Evolutionary conservation across 2,329 filamentous ascomycete genomes (phyloP).

Genomic region (Monosporascus cannonballus): DNA sequence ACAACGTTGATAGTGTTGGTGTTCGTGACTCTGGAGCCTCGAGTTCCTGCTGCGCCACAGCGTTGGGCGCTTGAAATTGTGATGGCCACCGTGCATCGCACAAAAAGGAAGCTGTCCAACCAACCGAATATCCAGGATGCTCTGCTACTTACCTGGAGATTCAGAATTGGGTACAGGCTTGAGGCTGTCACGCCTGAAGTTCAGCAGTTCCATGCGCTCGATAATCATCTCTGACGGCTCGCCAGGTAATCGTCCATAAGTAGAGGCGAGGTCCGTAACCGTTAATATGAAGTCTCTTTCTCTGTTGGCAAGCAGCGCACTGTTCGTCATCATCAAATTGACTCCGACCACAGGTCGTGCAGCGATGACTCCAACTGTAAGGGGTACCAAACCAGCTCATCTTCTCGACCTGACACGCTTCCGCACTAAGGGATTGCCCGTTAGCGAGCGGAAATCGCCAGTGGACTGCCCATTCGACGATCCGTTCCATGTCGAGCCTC

Average conservation of each 20-base stretch:
- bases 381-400: conserved; percentile 4
- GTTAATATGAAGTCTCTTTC: background rate
- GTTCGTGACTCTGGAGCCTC: no score
- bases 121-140: no score
- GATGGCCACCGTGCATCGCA: no score
- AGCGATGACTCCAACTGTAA: conserved; percentile 4
- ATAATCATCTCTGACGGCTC: background rate
- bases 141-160: background rate
- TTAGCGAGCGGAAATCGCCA: conserved; percentile 16
- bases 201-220: background rate
- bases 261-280: conserved; percentile 12
- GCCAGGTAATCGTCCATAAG: conserved; percentile 13
- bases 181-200: background rate
- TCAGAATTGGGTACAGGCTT: background rate
- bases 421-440: conserved; percentile 9
- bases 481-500: conserved; percentile 10
- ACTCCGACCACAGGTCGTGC: background rate
- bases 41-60: no score
- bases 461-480: conserved; percentile 16
- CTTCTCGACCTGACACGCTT: conserved; percentile 9
- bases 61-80: no score
- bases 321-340: background rate
- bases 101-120: no score
- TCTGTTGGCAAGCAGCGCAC: conserved; percentile 4
- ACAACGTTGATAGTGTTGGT: background rate